Evolutionary conservation across 495 filamentous ascomycete genomes (phyloP).

Genomic region (Lasiosphaeria miniovina): DNA sequence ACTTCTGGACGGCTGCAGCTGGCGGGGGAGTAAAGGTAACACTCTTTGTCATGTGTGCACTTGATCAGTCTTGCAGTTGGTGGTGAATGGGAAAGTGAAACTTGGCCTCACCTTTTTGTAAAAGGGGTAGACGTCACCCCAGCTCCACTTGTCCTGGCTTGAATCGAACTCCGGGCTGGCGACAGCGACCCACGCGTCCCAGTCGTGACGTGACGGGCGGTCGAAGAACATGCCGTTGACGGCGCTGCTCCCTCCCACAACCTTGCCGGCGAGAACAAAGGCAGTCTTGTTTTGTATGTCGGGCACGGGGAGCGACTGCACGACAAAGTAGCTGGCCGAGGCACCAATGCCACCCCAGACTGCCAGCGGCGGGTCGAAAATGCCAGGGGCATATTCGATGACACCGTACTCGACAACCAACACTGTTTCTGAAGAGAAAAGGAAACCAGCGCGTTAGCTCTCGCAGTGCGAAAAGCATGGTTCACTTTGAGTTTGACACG

Average conservation of each 20-base stretch:
- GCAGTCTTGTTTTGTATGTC: constrained; percentile 33
- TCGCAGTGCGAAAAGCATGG: not conserved
- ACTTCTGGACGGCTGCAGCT: constrained; percentile 11
- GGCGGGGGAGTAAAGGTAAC: constrained; percentile 28
- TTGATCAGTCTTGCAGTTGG: not conserved
- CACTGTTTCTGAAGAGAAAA: constrained; percentile 30
- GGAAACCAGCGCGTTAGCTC: no score
- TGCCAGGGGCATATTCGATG: constrained; percentile 23
- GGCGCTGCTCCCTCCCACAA: constrained; percentile 44
- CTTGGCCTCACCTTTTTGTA: constrained; percentile 34
- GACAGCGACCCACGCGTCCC: constrained; percentile 50
- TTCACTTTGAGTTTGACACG: not conserved
- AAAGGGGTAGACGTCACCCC: constrained; percentile 41
- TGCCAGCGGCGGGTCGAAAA: constrained; percentile 24
- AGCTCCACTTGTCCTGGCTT: constrained; percentile 25
- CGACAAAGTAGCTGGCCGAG: constrained; percentile 22
- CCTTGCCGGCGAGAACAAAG: constrained; percentile 31
- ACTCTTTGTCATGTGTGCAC: constrained; percentile 8
- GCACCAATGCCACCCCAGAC: not conserved
- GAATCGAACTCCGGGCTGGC: constrained; percentile 35
- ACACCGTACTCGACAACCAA: constrained; percentile 45
- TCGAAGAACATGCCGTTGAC: constrained; percentile 44
- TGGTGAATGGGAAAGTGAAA: not conserved
- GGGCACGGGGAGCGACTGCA: constrained; percentile 34
- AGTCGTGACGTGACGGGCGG: constrained; percentile 37